These are phyloP conservation scores for Vigna reflexopilosa DNA, from an alignment of 306 rosid genomes.

Conservation along the genomic window DNA sequence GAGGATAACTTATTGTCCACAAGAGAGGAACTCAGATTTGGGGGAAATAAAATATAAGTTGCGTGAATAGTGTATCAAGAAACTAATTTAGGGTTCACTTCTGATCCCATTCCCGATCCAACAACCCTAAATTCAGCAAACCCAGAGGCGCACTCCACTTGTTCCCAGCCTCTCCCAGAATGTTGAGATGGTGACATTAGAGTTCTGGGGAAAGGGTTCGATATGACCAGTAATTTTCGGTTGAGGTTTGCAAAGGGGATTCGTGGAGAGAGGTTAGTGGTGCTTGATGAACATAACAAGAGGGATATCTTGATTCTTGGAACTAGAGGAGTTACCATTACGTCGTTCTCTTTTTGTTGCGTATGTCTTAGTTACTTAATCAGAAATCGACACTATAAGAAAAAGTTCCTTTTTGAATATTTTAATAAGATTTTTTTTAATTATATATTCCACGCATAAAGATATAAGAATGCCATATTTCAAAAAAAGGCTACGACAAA, in stretches of 20 bases:
- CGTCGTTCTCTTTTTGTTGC: conserved; percentile 52
- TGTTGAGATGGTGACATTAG: conserved; percentile 61
- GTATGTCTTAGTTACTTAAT: conserved; percentile 95
- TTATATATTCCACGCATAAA: no score
- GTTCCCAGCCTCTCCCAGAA: no score
- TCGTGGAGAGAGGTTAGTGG: conserved; percentile 68
- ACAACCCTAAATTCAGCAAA: no score
- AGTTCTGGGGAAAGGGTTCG: conserved; percentile 79
- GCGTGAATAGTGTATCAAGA: no score
- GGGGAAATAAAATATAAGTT: no score
- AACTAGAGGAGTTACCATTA: conserved; percentile 56
- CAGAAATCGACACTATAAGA: conserved; percentile 84
- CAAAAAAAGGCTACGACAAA: no score
- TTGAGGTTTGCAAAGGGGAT: conserved; percentile 80
- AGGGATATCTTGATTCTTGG: conserved; percentile 82
- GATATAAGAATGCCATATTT: no score
- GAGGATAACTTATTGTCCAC: no score
- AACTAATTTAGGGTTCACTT: no score
- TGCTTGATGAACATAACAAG: conserved; percentile 64
- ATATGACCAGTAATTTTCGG: conserved; percentile 75
- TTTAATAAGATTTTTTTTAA: conserved; percentile 68
- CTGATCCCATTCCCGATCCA: no score
- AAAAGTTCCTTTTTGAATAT: conserved; percentile 89
- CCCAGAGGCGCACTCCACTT: no score
- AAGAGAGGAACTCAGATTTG: no score